Conservation (phyloP, 495 filamentous ascomycete genomes). For the Annulohypoxylon nitens region DNA sequence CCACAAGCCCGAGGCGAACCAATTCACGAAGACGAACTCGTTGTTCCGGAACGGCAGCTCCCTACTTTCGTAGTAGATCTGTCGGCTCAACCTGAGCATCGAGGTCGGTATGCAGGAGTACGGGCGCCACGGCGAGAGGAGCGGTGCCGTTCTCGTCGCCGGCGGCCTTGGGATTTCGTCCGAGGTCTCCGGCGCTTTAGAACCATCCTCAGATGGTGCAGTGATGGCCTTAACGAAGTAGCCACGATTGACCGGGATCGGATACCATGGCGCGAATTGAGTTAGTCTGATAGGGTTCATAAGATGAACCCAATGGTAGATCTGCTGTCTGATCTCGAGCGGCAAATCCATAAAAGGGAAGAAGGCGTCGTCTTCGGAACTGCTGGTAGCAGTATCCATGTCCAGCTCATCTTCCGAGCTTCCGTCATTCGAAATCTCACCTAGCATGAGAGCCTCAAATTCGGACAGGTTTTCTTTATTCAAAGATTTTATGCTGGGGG, state of each 20-base stretch:
- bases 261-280: constrained; percentile 47
- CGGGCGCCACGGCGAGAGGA: constrained; percentile 51
- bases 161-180: constrained; percentile 6
- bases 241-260: constrained; percentile 43
- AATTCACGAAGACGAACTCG: constrained; percentile 56
- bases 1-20: constrained; percentile 53
- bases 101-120: constrained; percentile 49
- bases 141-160: constrained; percentile 10
- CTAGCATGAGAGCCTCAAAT: constrained; percentile 50
- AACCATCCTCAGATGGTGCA: not conserved
- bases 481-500: constrained; percentile 10
- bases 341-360: constrained; percentile 52
- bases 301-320: constrained; percentile 53
- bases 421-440: constrained; percentile 44
- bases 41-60: constrained; percentile 52
- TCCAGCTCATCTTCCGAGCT: constrained; percentile 45
- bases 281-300: constrained; percentile 43
- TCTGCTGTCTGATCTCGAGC: constrained; percentile 52
- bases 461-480: constrained; percentile 38
- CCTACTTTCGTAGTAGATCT: constrained; percentile 53
- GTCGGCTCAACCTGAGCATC: constrained; percentile 48
- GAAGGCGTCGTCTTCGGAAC: constrained; percentile 6
- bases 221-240: constrained; percentile 47
- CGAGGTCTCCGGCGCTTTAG: not conserved
- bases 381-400: constrained; percentile 51